Conservation (phyloP, 2,329 filamentous ascomycete species). For the Colletotrichum nymphaeae region DNA sequence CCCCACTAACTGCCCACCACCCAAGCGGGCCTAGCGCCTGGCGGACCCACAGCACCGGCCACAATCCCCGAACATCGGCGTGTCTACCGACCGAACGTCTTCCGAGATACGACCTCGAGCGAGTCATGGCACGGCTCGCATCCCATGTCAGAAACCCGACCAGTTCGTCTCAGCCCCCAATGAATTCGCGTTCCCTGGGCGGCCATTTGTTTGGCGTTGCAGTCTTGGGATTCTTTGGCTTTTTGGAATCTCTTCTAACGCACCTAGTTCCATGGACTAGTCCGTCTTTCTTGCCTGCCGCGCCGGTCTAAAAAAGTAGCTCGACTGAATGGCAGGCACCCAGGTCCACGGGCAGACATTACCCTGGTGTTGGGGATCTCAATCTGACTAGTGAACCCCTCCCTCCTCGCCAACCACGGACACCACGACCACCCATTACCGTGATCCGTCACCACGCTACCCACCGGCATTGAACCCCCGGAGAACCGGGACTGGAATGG, state of each 20-base stretch:
- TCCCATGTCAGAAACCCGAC: conserved; percentile 1
- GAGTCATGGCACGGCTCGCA: conserved; percentile 21
- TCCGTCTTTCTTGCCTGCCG: background rate
- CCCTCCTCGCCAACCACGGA: background rate
- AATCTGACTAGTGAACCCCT: background rate
- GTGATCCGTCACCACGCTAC: background rate
- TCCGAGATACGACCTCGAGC: background rate
- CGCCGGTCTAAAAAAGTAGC: background rate
- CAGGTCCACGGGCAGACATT: background rate
- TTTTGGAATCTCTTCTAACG: background rate
- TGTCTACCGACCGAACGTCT: background rate
- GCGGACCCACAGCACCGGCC: background rate
- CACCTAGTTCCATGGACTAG: background rate
- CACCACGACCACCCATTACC: background rate
- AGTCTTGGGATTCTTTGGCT: background rate
- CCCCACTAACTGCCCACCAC: too few species aligned
- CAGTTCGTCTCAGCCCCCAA: background rate
- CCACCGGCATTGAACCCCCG: background rate
- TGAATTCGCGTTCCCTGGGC: background rate
- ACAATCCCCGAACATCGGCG: background rate
- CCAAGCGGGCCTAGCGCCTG: background rate
- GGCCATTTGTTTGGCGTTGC: background rate
- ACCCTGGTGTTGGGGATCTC: background rate
- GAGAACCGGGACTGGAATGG: background rate
- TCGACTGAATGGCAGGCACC: background rate